Percentiles rank a stretch among this genome's conserved stretches.
Conservation (phyloP, 2,329 filamentous ascomycete species). For the Trichoderma sp. region DNA sequence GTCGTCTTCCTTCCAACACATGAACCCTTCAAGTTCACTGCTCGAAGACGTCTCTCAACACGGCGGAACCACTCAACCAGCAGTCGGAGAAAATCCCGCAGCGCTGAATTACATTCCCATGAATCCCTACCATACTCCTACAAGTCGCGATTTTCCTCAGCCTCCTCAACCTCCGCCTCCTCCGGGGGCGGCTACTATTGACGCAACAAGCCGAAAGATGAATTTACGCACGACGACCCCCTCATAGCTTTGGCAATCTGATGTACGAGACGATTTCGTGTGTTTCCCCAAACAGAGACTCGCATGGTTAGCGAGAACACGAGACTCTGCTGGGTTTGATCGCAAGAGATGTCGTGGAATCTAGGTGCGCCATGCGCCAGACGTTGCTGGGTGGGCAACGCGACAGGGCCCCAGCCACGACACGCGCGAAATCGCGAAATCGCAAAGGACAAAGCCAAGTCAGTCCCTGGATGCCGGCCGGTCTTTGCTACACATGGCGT, state of each 20-base stretch:
- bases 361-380: not conserved
- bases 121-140: conserved; percentile 19
- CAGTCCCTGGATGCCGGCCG: not conserved
- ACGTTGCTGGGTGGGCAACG: not conserved
- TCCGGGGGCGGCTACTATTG: conserved; percentile 8
- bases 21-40: conserved; percentile 4
- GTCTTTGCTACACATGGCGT: not conserved
- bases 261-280: not conserved
- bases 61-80: conserved; percentile 5
- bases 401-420: not conserved
- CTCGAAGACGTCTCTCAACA: conserved; percentile 17
- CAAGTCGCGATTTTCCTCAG: conserved; percentile 7
- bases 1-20: not conserved
- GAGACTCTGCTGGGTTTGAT: not conserved
- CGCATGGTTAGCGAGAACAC: not conserved
- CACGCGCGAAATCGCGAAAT: not conserved
- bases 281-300: not conserved
- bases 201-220: not conserved
- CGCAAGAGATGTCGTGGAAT: not conserved
- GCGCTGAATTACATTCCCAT: conserved; percentile 18
- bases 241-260: not conserved
- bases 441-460: not conserved
- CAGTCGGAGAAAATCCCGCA: conserved; percentile 3
- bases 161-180: not conserved
- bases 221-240: not conserved